These are phyloP conservation scores for Nicotiana attenuata DNA, from an alignment of 257 asterid genomes.

Conservation along the genomic window DNA sequence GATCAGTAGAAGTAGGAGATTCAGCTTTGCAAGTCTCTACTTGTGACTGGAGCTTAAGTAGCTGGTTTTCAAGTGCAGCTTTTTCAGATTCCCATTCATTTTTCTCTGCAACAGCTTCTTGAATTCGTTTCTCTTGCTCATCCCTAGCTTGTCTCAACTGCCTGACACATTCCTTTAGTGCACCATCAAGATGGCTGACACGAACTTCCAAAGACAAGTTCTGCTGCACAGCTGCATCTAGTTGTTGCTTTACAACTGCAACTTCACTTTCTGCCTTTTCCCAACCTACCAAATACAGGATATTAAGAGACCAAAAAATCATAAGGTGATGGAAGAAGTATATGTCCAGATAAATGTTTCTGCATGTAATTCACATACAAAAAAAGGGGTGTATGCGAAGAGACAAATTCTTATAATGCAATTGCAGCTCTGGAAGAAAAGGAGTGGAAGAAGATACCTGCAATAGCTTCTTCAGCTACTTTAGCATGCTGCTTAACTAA, in stretches of 20 bases:
- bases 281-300: conserved; percentile 46
- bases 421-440: background rate
- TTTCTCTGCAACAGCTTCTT: conserved; percentile 36
- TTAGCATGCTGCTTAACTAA: conserved; percentile 79
- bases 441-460: conserved; percentile 34
- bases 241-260: conserved; percentile 52
- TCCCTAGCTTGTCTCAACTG: conserved; percentile 65
- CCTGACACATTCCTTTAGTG: conserved; percentile 71
- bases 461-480: conserved; percentile 91
- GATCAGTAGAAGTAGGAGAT: conserved; percentile 23
- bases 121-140: conserved; percentile 42
- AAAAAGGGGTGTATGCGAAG: background rate
- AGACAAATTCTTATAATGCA: background rate
- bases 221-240: conserved; percentile 63
- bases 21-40: conserved; percentile 25
- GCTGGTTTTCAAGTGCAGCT: conserved; percentile 44
- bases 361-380: background rate
- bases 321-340: background rate
- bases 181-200: conserved; percentile 71
- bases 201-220: conserved; percentile 58
- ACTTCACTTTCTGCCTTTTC: conserved; percentile 82
- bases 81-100: conserved; percentile 38
- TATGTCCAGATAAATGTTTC: background rate
- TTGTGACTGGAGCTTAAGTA: conserved; percentile 33
- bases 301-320: background rate